Conservation (phyloP, 2,329 filamentous ascomycete genomes). For the Periconia sp. region DNA sequence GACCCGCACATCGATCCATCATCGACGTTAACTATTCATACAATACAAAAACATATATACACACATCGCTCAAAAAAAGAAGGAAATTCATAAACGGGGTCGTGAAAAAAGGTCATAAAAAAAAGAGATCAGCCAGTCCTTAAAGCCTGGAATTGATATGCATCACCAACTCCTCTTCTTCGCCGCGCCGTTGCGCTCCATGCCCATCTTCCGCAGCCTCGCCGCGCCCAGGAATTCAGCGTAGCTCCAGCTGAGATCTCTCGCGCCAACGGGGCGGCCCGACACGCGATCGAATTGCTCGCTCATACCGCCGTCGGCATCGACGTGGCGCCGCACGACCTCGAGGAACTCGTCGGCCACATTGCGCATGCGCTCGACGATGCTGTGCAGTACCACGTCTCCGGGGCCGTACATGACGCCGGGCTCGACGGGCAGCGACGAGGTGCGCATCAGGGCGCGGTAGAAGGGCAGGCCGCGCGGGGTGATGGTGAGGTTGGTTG, state of each 20-base stretch:
- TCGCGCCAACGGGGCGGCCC: conserved; percentile 45
- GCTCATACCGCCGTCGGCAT: conserved; percentile 42
- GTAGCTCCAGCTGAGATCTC: conserved; percentile 51
- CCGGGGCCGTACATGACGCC: conserved; percentile 27
- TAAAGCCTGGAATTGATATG: neutral
- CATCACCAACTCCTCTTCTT: neutral
- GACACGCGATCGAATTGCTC: conserved; percentile 48
- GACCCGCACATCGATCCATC: too few relatives aligned
- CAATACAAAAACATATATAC: too few relatives aligned
- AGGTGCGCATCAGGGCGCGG: conserved; percentile 32
- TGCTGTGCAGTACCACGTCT: conserved; percentile 31
- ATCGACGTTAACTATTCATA: too few relatives aligned
- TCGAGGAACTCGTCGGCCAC: conserved; percentile 47
- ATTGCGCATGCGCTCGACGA: conserved; percentile 33
- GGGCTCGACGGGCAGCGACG: conserved; percentile 18
- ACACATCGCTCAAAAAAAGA: too few relatives aligned
- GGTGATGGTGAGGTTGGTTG: conserved; percentile 35
- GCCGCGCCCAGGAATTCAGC: conserved; percentile 46
- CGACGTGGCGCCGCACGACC: conserved; percentile 44
- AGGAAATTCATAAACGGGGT: too few relatives aligned
- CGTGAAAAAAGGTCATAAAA: too few relatives aligned
- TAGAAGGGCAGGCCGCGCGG: conserved; percentile 40
- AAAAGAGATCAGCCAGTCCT: too few relatives aligned
- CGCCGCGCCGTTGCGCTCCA: too few relatives aligned
- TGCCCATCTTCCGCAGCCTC: conserved; percentile 31